These are phyloP conservation scores for Arctium lappa DNA, from an alignment of 129 eudicot genomes.

Conservation along the genomic window DNA sequence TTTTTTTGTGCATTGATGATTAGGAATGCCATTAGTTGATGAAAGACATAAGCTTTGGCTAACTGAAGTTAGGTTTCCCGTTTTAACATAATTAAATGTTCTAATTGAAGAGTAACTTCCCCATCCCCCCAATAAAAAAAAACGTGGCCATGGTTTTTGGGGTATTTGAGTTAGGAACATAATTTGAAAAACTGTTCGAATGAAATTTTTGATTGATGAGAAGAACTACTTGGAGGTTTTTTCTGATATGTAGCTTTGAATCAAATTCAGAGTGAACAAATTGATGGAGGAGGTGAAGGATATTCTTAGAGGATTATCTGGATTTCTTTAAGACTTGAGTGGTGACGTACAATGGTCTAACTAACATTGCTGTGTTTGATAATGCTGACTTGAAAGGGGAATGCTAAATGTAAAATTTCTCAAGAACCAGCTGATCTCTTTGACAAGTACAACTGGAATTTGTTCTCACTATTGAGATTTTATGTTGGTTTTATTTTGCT, in stretches of 20 bases:
- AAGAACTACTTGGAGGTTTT: background rate
- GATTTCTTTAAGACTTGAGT: background rate
- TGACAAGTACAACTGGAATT: background rate
- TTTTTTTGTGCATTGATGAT: background rate
- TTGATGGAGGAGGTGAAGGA: background rate
- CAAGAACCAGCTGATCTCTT: background rate
- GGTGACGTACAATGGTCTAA: background rate
- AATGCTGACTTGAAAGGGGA: background rate
- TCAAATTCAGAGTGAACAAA: background rate
- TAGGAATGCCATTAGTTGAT: background rate
- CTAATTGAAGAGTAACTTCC: too few species aligned
- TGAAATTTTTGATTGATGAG: background rate
- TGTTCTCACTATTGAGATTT: background rate
- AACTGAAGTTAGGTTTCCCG: background rate
- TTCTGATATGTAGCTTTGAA: slow-evolving; percentile 8
- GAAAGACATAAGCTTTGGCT: background rate
- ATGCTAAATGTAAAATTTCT: background rate
- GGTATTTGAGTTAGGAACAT: background rate
- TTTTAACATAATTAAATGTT: background rate
- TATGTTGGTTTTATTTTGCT: background rate
- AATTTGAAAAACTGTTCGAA: background rate
- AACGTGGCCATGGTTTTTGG: background rate
- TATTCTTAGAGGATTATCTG: background rate
- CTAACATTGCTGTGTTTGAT: background rate
- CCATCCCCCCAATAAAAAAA: too few species aligned